These are phyloP conservation scores for Neurospora sp. DNA, from an alignment of 495 filamentous ascomycete species.

Conservation along the genomic window DNA sequence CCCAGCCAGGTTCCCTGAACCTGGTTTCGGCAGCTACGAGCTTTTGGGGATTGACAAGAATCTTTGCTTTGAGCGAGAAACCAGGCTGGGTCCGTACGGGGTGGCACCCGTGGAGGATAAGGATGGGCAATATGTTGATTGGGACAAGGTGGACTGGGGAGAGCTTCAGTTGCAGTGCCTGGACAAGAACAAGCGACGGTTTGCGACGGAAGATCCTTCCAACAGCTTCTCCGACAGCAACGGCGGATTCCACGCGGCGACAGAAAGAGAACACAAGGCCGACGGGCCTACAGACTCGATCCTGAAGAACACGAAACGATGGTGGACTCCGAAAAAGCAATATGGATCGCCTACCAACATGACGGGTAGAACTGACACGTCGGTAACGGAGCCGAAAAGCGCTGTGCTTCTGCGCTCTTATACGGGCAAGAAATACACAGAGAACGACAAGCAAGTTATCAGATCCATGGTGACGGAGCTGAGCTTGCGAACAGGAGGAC, in stretches of 20 bases:
- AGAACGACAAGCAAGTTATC: conserved; percentile 60
- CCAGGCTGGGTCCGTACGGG: conserved; percentile 75
- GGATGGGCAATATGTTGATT: conserved; percentile 38
- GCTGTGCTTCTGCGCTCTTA: conserved; percentile 62
- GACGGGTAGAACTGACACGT: background rate
- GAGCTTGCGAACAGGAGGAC: conserved; percentile 58
- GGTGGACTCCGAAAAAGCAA: background rate
- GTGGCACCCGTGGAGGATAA: conserved; percentile 36
- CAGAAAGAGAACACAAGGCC: background rate
- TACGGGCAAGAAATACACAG: conserved; percentile 56
- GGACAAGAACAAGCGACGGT: conserved; percentile 53
- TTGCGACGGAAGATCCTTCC: conserved; percentile 18
- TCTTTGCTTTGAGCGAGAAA: conserved; percentile 87
- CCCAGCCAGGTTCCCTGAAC: conserved; percentile 60
- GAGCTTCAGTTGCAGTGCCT: conserved; percentile 55
- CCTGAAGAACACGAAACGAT: conserved; percentile 2
- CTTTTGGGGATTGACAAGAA: conserved; percentile 64
- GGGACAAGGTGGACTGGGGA: conserved; percentile 63
- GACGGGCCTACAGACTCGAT: too few species aligned
- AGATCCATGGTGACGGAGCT: conserved; percentile 67
- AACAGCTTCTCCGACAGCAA: conserved; percentile 20
- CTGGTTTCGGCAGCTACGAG: conserved; percentile 68
- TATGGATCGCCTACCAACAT: background rate
- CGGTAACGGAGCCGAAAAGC: conserved; percentile 40
- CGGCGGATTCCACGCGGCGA: background rate